These are phyloP conservation scores for Periglandula ipomoeae DNA, from an alignment of 2,329 filamentous ascomycete genomes.

Conservation along the genomic window DNA sequence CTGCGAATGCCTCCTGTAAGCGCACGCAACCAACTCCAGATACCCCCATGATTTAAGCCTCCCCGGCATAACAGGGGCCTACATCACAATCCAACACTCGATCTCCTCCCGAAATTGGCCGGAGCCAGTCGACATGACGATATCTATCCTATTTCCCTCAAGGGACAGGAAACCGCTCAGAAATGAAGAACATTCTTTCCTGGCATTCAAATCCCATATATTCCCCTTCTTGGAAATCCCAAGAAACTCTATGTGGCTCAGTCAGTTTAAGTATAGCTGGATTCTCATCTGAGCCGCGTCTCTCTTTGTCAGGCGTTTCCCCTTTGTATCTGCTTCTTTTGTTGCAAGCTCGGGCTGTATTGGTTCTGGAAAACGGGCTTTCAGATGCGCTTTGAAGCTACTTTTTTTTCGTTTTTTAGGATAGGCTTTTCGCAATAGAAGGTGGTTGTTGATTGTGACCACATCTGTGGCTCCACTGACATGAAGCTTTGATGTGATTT, in stretches of 20 bases:
- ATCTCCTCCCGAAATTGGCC: neutral
- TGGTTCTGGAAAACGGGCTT: conserved; percentile 1
- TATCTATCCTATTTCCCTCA: neutral
- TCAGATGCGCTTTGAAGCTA: neutral
- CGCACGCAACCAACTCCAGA: neutral
- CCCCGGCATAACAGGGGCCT: neutral
- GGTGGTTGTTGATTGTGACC: no score
- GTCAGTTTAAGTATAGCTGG: neutral
- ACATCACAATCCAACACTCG: neutral
- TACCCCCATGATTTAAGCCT: neutral
- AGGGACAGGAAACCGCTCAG: neutral
- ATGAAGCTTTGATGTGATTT: no score
- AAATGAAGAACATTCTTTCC: neutral
- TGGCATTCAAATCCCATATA: neutral
- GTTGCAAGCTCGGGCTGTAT: neutral
- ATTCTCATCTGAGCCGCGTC: neutral
- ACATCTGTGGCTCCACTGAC: no score
- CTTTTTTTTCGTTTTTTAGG: neutral
- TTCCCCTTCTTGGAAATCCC: neutral
- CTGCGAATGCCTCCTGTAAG: conserved; percentile 31
- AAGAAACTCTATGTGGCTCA: neutral
- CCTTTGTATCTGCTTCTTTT: neutral
- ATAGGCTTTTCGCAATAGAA: conserved; percentile 3
- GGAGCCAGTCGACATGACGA: neutral
- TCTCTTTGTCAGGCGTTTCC: neutral